Conservation (phyloP, 306 rosid species). For the peach (Prunus persica) region Prunus_persica_NCBIv2 NC_034015.1:9164501-9165000, state of each 20-base stretch:
- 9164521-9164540: neutral
- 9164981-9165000: constrained; percentile 91
- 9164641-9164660: neutral
- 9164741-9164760: constrained; percentile 98
- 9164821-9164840: constrained; percentile 97
- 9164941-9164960: constrained; percentile 60
- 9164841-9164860: constrained; percentile 97
- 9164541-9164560: neutral
- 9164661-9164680: constrained; percentile 8
- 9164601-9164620: neutral
- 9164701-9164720: constrained; percentile 62
- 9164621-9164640: neutral
- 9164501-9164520: neutral
- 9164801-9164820: constrained; percentile 97
- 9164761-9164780: constrained; percentile 94
- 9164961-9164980: constrained; percentile 86
- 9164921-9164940: constrained; percentile 40
- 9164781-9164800: constrained; percentile 98
- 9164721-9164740: constrained; percentile 87
- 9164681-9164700: constrained; percentile 16
- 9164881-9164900: constrained; percentile 50
- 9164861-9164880: constrained; percentile 64
- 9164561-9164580: neutral
- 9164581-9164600: neutral
- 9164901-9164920: constrained; percentile 47